phyloP scores from a whole-genome alignment of 352 stramenopile genomes.

The Globisporangium irregulare region DNA sequence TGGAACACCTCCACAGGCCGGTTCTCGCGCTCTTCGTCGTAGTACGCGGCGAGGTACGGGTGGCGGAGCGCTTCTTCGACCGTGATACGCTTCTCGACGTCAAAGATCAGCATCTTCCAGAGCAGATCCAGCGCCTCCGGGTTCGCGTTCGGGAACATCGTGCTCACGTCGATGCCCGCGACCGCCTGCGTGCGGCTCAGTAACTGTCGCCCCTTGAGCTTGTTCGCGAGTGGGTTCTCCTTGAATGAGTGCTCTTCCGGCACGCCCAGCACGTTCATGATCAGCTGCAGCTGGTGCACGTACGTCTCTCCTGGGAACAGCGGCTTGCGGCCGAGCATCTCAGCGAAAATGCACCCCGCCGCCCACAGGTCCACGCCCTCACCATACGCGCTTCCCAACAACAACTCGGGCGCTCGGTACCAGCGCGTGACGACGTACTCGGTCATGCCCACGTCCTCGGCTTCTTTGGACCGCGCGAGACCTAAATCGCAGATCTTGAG shows the following conservation, averaged over 20 bases:
- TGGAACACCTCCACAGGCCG: conserved; percentile 72
- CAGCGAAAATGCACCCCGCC: conserved; percentile 84
- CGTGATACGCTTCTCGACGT: conserved; percentile 95
- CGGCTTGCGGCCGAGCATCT: conserved; percentile 85
- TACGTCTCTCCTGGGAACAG: conserved; percentile 86
- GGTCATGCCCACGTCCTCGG: conserved; percentile 88
- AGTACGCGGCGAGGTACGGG: conserved; percentile 93
- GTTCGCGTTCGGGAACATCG: conserved; percentile 86
- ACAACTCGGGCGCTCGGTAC: conserved; percentile 84
- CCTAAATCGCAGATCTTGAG: conserved; percentile 97
- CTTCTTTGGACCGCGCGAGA: conserved; percentile 86
- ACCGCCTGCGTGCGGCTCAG: conserved; percentile 80
- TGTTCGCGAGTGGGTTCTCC: conserved; percentile 85
- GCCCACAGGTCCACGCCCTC: conserved; percentile 86
- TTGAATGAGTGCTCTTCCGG: conserved; percentile 88
- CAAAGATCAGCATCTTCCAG: conserved; percentile 89
- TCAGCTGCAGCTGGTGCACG: conserved; percentile 85
- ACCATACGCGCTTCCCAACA: conserved; percentile 82
- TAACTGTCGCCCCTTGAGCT: conserved; percentile 82
- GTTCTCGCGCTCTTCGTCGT: conserved; percentile 72
- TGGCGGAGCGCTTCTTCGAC: conserved; percentile 95
- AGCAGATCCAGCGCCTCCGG: conserved; percentile 78
- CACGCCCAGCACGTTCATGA: conserved; percentile 88
- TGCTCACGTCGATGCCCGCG: conserved; percentile 74
- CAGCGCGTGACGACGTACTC: conserved; percentile 90